Evolutionary conservation across 768 basidiomycete species (phyloP).

Genomic region (Suillus ampliporus): DNA sequence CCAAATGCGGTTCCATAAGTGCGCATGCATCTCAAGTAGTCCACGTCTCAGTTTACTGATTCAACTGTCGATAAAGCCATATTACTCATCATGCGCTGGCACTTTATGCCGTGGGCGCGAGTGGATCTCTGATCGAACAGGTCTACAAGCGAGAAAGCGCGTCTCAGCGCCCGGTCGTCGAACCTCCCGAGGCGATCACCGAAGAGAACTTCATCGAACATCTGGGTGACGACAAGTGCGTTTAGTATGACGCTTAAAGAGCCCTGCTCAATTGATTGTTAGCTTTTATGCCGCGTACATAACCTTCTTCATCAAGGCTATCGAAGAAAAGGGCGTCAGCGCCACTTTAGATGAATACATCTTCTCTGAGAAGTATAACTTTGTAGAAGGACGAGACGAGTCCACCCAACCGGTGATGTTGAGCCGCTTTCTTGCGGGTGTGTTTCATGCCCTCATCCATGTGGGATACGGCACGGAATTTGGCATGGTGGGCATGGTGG

Average conservation of each 20-base stretch:
- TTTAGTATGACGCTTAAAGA: neutral
- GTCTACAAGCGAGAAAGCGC: slow-evolving; percentile 29
- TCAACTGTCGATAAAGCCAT: slow-evolving; percentile 27
- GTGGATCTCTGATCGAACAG: slow-evolving; percentile 25
- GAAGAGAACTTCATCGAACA: slow-evolving; percentile 28
- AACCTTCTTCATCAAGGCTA: slow-evolving; percentile 5
- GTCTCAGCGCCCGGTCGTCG: slow-evolving; percentile 28
- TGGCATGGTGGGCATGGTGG: slow-evolving; percentile 55
- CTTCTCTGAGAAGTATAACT: slow-evolving; percentile 11
- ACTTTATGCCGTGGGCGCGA: slow-evolving; percentile 34
- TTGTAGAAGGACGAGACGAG: slow-evolving; percentile 15
- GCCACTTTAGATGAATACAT: slow-evolving; percentile 18
- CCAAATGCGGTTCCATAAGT: slow-evolving; percentile 58
- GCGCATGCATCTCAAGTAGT: slow-evolving; percentile 16
- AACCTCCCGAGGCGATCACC: slow-evolving; percentile 30
- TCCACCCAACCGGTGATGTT: slow-evolving; percentile 53
- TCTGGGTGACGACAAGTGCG: slow-evolving; percentile 32
- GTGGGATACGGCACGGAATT: slow-evolving; percentile 63
- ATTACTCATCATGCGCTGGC: slow-evolving; percentile 35
- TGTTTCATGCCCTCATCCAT: slow-evolving; percentile 65
- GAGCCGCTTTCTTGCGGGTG: slow-evolving; percentile 52
- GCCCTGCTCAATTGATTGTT: no score
- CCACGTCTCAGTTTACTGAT: neutral
- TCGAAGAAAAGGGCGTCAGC: slow-evolving; percentile 10
- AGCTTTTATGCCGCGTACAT: slow-evolving; percentile 14